Evolutionary conservation across 2,329 filamentous ascomycete species (phyloP).

Genomic region (Alternaria burnsii): DNA sequence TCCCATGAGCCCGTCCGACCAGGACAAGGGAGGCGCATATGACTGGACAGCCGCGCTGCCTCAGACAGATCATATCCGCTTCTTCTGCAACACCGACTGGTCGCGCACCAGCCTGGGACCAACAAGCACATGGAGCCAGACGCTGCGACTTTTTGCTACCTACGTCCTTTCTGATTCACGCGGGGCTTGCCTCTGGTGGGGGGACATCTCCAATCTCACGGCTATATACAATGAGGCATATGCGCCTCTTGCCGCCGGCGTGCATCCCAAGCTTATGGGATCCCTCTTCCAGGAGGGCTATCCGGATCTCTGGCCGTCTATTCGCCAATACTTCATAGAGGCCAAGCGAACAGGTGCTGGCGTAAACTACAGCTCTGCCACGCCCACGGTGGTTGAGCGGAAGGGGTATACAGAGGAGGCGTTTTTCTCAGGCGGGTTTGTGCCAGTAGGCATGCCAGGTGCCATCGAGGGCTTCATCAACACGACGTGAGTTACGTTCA

Average conservation of each 20-base stretch:
- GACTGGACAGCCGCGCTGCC: slow-evolving; percentile 45
- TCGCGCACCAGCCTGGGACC: slow-evolving; percentile 37
- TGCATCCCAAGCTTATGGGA: slow-evolving; percentile 46
- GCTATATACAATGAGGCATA: slow-evolving; percentile 48
- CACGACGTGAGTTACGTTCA: slow-evolving; percentile 11
- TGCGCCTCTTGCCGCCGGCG: slow-evolving; percentile 34
- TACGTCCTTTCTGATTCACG: slow-evolving; percentile 46
- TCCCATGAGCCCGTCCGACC: slow-evolving; percentile 5
- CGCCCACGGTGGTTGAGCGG: slow-evolving; percentile 38
- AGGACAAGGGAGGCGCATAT: slow-evolving; percentile 3
- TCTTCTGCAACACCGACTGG: slow-evolving; percentile 44
- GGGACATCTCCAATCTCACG: slow-evolving; percentile 30
- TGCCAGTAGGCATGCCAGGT: slow-evolving; percentile 40
- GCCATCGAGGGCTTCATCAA: slow-evolving; percentile 30
- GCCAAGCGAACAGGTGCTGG: slow-evolving; percentile 34
- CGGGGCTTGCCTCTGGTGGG: slow-evolving; percentile 48
- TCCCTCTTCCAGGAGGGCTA: slow-evolving; percentile 38
- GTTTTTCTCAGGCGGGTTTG: slow-evolving; percentile 45
- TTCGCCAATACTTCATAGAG: slow-evolving; percentile 37
- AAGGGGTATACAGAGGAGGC: slow-evolving; percentile 42
- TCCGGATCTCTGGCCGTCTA: slow-evolving; percentile 39
- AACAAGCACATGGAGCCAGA: slow-evolving; percentile 33
- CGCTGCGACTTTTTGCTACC: slow-evolving; percentile 40
- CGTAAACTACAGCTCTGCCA: slow-evolving; percentile 33
- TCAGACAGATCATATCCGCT: slow-evolving; percentile 43